Evolutionary conservation across 73 alveolate species (phyloP), one percentile per base, ranked within the genome.

Genomic region (Tetrahymena elliotti): DNA sequence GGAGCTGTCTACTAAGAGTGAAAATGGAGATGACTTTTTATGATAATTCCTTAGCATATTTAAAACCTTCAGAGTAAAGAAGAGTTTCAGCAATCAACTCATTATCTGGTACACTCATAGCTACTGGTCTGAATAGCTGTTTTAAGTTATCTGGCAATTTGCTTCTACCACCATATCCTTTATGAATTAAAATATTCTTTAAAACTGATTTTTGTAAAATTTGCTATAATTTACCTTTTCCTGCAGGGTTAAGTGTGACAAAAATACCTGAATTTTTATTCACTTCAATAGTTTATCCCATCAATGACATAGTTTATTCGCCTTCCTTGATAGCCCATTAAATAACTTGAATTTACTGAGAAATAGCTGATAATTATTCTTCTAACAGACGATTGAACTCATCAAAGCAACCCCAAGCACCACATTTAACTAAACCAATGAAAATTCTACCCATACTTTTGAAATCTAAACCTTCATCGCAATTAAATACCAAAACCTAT

Each of bases 401-500:
- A 98, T 99, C 99, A 95, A 99, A 99, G 98, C 99, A 99, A 24
- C 99, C 99, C 99, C 99, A 99, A n/a, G 99, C 99, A 11, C 99
- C 99, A 53, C 99, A 99, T 94, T 99, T 99, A 33, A 99, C 99
- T 36, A 99, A 96, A 33, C 99, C 99, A 92, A 99, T 99, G 94
- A 99, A 99, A 93, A 99, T 99, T 97, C 99, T 98, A 38, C 99
- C 99, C 99, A 99, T 99, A 35, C 99, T 98, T 94, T 99, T 99
- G 95, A 98, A 99, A 97, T 99, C 99, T 35, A 99, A 98, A 15
- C 99, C 99, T 96, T 99, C 99, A 96, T 99, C 99, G 94, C 99
- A 99, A 97, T 99, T 99, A 97, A 99, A 99, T 47, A 99, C 99
- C 53, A 99, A 94, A 52, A 96, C 97, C 92, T 95, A 13, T 83